These are phyloP conservation scores for Cladosporium velox DNA, from an alignment of 2,329 filamentous ascomycete genomes.

Conservation along the genomic window DNA sequence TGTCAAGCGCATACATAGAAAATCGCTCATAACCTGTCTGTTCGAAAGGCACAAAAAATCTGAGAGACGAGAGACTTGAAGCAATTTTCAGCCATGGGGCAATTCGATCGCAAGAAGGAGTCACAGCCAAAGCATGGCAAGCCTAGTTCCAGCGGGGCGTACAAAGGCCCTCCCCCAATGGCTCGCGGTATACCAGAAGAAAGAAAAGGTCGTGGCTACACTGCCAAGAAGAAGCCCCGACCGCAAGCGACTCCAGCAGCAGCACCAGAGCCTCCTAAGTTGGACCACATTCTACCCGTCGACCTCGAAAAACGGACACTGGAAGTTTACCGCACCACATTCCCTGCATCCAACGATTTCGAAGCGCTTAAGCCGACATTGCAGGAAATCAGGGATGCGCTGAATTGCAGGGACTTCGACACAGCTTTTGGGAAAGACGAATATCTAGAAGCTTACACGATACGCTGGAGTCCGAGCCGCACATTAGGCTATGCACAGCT, in stretches of 20 bases:
- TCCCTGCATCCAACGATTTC: slow-evolving; percentile 11
- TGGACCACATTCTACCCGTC: slow-evolving; percentile 43
- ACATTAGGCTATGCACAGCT: slow-evolving; percentile 78
- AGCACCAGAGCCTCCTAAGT: not conserved
- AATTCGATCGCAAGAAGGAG: slow-evolving; percentile 15
- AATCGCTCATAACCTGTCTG: not conserved
- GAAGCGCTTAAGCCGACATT: slow-evolving; percentile 14
- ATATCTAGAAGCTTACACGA: slow-evolving; percentile 78
- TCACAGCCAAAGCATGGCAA: slow-evolving; percentile 19
- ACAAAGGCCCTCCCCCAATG: not conserved
- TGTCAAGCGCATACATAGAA: not conserved
- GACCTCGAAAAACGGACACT: slow-evolving; percentile 77
- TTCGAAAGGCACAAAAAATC: not conserved
- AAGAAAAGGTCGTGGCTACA: slow-evolving; percentile 10
- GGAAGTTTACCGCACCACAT: slow-evolving; percentile 61
- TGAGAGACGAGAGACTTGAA: not conserved
- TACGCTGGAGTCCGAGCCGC: slow-evolving; percentile 86
- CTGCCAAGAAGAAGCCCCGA: not conserved
- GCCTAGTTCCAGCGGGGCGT: slow-evolving; percentile 14
- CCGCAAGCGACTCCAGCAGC: not conserved
- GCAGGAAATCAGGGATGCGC: slow-evolving; percentile 6
- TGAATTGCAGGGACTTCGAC: slow-evolving; percentile 68
- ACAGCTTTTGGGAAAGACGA: slow-evolving; percentile 73
- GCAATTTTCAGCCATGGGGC: slow-evolving; percentile 5
- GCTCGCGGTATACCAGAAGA: not conserved